Conservation (phyloP, 78 protist species). For the Dictyostelium capitatum region DNA sequence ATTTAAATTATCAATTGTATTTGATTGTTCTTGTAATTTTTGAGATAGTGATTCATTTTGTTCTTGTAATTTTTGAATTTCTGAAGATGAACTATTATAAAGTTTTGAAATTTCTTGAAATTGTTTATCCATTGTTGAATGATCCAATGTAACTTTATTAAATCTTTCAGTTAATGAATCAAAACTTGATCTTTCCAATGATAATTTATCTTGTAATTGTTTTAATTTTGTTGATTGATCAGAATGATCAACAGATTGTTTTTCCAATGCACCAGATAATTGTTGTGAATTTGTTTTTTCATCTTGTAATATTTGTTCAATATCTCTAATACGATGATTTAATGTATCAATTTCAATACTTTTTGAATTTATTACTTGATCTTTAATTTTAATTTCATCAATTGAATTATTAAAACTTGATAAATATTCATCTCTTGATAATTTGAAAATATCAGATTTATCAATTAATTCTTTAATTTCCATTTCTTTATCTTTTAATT, state of each 20-base stretch:
- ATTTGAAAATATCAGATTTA: conserved; percentile 31
- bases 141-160: conserved; percentile 3
- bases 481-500: not conserved
- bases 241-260: not conserved
- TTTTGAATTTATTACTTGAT: conserved; percentile 7
- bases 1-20: not conserved
- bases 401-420: conserved; percentile 4
- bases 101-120: not conserved
- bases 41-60: not conserved
- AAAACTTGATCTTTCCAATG: conserved; percentile 45
- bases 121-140: not conserved
- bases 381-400: conserved; percentile 37
- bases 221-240: not conserved
- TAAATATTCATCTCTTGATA: conserved; percentile 61
- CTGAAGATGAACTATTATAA: not conserved
- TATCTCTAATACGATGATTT: not conserved
- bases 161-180: conserved; percentile 44
- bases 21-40: not conserved
- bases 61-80: not conserved
- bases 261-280: not conserved
- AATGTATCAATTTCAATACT: not conserved
- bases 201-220: conserved; percentile 24
- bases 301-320: not conserved
- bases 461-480: conserved; percentile 31
- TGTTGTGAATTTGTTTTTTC: not conserved